Evolutionary conservation across 139 green algal species (phyloP).

Genomic region (Penium margaritaceum): DNA sequence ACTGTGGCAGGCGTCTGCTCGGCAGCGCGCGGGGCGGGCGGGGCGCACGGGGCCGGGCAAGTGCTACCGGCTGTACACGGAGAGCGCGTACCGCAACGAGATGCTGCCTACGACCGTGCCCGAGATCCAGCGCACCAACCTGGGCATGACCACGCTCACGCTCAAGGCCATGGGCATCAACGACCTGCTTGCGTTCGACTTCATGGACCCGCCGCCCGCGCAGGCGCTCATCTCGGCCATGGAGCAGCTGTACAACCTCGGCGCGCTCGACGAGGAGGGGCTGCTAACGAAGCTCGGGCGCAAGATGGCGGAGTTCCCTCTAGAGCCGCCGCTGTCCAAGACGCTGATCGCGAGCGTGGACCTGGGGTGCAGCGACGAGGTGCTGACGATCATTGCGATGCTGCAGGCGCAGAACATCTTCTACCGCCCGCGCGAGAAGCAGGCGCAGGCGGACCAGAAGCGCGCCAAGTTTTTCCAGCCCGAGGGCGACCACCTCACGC

Average conservation of each 20-base stretch:
- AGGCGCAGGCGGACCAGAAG: conserved; percentile 74
- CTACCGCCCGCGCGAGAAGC: conserved; percentile 56
- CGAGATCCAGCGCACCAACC: conserved; percentile 56
- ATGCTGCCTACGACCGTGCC: conserved; percentile 54
- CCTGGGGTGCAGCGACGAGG: conserved; percentile 88
- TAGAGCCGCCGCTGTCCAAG: conserved; percentile 94
- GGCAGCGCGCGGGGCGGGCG: conserved; percentile 83
- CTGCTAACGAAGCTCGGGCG: conserved; percentile 88
- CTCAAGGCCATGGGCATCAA: conserved; percentile 79
- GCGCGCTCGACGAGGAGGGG: conserved; percentile 85
- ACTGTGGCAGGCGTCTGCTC: conserved; percentile 76
- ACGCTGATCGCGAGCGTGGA: conserved; percentile 92
- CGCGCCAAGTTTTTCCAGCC: conserved; percentile 90
- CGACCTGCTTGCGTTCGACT: conserved; percentile 94
- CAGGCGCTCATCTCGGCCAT: conserved; percentile 64
- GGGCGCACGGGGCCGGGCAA: conserved; percentile 91
- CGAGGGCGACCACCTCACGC: conserved; percentile 93
- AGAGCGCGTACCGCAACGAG: conserved; percentile 69
- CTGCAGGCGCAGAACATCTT: conserved; percentile 59
- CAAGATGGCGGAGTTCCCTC: conserved; percentile 98
- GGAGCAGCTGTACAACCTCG: conserved; percentile 93
- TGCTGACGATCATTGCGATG: conserved; percentile 96
- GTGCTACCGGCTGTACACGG: conserved; percentile 94
- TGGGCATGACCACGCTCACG: conserved; percentile 49
- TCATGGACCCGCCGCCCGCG: conserved; percentile 92